Evolutionary conservation across 2,329 filamentous ascomycete species (phyloP), one percentile per base, ranked within the genome.

Genomic region (Claviceps monticola): DNA sequence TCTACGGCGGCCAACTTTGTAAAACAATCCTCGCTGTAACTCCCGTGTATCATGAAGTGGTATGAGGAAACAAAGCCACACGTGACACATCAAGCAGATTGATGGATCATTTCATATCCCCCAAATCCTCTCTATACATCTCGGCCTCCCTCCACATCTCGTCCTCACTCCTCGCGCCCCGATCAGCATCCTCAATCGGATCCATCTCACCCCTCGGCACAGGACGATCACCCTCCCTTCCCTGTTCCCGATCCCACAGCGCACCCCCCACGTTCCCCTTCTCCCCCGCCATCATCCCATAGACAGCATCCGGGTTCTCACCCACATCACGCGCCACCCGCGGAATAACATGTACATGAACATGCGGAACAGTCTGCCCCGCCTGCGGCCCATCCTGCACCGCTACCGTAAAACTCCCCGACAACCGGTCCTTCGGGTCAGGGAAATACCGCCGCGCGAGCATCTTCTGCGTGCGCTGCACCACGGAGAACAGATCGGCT

Each of bases 291-390:
- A 98, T 78, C 69, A 81, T 76, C 56, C 82, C 79, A 69, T 98
- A 97, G 49, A 98, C 78, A 54, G 79, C 80, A 67, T 95, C 90
- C 5, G 64, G 63, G 50, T 54, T 63, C 2, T 53, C 53, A 36
- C 56, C 71, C 64, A 65, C 75, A 63, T 81, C 74, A 41, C 82
- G 26, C 3, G 48, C 76, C 53, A 70, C 72, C 53, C 90, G 73
- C 19, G 90, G 90, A 51, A 96, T 91, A 48, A 96, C 79, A 70
- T 98, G 93, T 26, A 89, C 86, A 69, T 98, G 93, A 14, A 96
- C 82, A 69, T 98, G 93, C 8, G 88, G 76, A 45, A 98, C 91
- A 53, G 88, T 95, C 76, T 98, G 93, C 0, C 93, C 93, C 1
- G 93, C 88, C 54, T 89, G 88, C 36, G 75, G 72, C 19, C 93